A percentile compares a stretch with the other conserved stretches of the same genome.
These are phyloP conservation scores for Quercus glauca DNA, from an alignment of 306 rosid species.

Conservation along the genomic window DNA sequence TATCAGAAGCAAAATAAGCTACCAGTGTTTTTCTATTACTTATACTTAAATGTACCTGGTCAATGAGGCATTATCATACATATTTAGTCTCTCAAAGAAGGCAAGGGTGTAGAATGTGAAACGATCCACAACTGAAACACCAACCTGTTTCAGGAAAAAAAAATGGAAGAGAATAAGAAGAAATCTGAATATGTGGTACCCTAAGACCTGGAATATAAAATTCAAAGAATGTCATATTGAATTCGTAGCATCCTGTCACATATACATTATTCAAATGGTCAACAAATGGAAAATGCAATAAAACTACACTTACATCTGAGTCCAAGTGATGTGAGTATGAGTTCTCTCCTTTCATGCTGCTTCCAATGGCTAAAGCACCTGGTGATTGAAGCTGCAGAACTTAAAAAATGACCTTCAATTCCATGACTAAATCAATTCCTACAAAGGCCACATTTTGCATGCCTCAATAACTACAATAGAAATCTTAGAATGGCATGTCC, in stretches of 20 bases:
- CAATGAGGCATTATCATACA: slow-evolving; percentile 90
- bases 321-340: slow-evolving; percentile 99
- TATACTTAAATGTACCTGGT: slow-evolving; percentile 52
- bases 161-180: slow-evolving; percentile 17
- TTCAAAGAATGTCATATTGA: slow-evolving; percentile 2
- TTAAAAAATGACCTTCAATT: slow-evolving; percentile 31
- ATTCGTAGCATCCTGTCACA: slow-evolving; percentile 2
- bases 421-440: slow-evolving; percentile 23
- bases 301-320: slow-evolving; percentile 66
- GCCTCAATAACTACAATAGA: slow-evolving; percentile 5
- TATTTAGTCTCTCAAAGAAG: slow-evolving; percentile 88
- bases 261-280: background rate
- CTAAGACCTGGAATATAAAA: background rate
- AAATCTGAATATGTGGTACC: slow-evolving; percentile 1
- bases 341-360: slow-evolving; percentile 98
- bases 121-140: slow-evolving; percentile 97
- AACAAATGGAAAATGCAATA: background rate
- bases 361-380: slow-evolving; percentile 92
- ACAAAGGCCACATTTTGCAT: background rate
- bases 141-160: slow-evolving; percentile 52
- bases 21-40: background rate
- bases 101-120: slow-evolving; percentile 90
- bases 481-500: background rate
- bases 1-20: slow-evolving; percentile 2
- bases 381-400: slow-evolving; percentile 89